phyloP scores from a whole-genome alignment of 1,139 yeast species.

The Yamadazyma jaroonii region DNA sequence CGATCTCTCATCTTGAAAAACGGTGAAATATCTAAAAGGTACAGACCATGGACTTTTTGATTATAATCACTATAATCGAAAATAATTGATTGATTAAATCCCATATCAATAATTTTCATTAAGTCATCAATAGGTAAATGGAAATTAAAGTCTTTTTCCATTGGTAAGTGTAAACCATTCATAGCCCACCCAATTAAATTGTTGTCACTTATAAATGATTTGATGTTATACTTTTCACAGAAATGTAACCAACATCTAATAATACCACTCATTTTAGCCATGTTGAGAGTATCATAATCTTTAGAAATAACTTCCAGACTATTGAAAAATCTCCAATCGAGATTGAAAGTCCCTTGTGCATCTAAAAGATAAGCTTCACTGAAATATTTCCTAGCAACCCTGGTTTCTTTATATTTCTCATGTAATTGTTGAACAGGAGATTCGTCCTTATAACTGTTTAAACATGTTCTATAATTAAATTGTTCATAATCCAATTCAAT shows the following conservation, averaged over 20 bases:
- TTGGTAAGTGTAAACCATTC: constrained; percentile 51
- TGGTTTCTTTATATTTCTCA: constrained; percentile 10
- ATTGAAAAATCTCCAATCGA: constrained; percentile 47
- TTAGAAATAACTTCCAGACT: constrained; percentile 19
- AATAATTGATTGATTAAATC: constrained; percentile 41
- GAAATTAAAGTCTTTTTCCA: constrained; percentile 52
- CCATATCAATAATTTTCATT: constrained; percentile 31
- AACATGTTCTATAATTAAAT: constrained; percentile 8
- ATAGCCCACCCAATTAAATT: constrained; percentile 52
- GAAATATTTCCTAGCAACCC: constrained; percentile 41
- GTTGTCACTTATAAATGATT: constrained; percentile 51
- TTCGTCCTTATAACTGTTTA: constrained; percentile 5
- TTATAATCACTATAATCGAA: constrained; percentile 24
- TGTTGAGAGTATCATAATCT: constrained; percentile 21
- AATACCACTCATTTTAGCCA: constrained; percentile 26
- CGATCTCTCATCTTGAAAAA: constrained; percentile 31
- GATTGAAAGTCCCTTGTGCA: constrained; percentile 24
- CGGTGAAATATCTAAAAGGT: constrained; percentile 40
- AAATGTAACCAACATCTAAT: constrained; percentile 32
- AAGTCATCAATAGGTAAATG: constrained; percentile 48
- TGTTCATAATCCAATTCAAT: constrained; percentile 10
- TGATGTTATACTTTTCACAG: constrained; percentile 22
- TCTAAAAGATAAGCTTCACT: constrained; percentile 43
- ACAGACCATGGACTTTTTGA: constrained; percentile 24
- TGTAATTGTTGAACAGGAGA: constrained; percentile 9